Base-by-base conservation (phyloP, 805 yeast species). In the Candida rishiriensis region DNA sequence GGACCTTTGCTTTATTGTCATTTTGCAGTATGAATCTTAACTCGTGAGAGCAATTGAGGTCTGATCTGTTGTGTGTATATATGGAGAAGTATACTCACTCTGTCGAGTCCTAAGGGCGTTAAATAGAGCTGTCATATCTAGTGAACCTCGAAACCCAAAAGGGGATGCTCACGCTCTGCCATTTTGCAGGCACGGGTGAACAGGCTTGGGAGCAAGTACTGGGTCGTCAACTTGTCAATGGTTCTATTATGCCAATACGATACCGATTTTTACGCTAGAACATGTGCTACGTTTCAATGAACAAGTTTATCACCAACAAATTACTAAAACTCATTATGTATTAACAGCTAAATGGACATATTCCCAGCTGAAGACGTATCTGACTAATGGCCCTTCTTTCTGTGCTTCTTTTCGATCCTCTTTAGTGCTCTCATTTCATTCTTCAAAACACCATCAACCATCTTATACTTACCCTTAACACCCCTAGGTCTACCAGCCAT, bases 401-500 rank as follows among this genome's bases (percentile, higher is more conserved):
- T 85, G 60, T 83, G 75, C 72, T 87, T 88, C 76, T 90, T 93
- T 21, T 88, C 85, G 54, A 90, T 87, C 64, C 98, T 82, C 61
- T 78, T 83, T 60, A 91, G 72, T 12, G 98, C 97, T 54, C 99
- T 76, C 75, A 85, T 90, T 70, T 93, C 99, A 66, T 93, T 93
- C 86, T 93, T 93, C 85, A 88, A 73, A 16, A 83, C 87, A 74
- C 98, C 98, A 69, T 93, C 99, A 56, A 93, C 98, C 99, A 93
- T 93, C 83, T 88, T 93, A 72, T 93, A 93, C 65, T 88, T 89
- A 69, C 99, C 99, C 66, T 83, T 88, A 55, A 93, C 81, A 65
- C 99, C 99, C 70, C 80, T 85, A 35, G 99, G 99, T 72, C 99
- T 85, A 44, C 99, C 99, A 54, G 86, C 73, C 41, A 90, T 69